phyloP scores from a whole-genome alignment of 805 yeast species.

The Saturnispora halmiae region DNA sequence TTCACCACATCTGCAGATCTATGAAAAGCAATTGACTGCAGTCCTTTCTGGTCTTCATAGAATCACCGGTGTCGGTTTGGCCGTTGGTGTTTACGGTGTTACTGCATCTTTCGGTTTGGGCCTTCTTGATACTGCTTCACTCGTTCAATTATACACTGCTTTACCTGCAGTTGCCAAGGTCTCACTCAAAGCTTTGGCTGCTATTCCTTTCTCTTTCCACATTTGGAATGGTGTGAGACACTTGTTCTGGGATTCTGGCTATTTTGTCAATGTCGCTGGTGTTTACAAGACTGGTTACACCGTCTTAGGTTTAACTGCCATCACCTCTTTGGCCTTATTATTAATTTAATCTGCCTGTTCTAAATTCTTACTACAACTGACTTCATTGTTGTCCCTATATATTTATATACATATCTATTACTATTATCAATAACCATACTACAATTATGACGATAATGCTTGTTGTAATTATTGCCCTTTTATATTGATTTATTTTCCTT shows the following conservation, averaged over 20 bases:
- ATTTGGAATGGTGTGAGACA: constrained; percentile 84
- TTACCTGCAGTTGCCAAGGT: constrained; percentile 57
- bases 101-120: constrained; percentile 68
- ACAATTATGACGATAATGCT: no score
- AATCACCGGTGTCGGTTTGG: constrained; percentile 78
- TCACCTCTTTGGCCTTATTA: constrained; percentile 50
- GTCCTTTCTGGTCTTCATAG: constrained; percentile 76
- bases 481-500: not conserved
- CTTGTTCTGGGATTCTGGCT: constrained; percentile 85
- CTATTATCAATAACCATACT: not conserved
- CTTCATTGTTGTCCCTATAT: constrained; percentile 1
- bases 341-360: constrained; percentile 29
- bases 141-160: constrained; percentile 48
- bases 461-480: no score
- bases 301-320: constrained; percentile 58
- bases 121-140: constrained; percentile 45
- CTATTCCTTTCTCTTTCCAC: constrained; percentile 86
- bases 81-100: constrained; percentile 67
- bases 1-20: constrained; percentile 85
- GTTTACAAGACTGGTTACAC: constrained; percentile 88
- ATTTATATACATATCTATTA: constrained; percentile 1
- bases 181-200: constrained; percentile 56
- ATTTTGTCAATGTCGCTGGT: constrained; percentile 70
- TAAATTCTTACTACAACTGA: no score
- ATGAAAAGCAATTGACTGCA: constrained; percentile 87